Evolutionary conservation across 208 protist genomes (phyloP), one percentile per base, ranked within the genome.

Genomic region (Acanthamoeba triangularis): DNA sequence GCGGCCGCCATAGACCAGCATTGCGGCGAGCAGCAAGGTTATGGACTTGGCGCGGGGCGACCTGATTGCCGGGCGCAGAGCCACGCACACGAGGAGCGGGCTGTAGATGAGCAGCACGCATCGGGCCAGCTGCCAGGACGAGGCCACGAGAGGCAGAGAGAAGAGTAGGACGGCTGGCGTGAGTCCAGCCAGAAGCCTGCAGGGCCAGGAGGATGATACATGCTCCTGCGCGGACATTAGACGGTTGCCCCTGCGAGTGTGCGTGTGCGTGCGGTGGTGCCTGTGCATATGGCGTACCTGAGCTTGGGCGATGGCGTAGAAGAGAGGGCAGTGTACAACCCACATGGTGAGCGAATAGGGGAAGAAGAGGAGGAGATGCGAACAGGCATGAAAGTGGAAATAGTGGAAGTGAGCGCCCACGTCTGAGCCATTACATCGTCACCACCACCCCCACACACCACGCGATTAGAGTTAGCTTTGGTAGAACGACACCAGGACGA

Each of bases 321-420:
- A 80, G 69, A 80, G 69, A 23, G 69, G 69, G 49, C 69, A 80
- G 20, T 80, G 69, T 35, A 80, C 37, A 30, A 80, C 37, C 69
- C 69, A 80, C 37, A 80, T 80, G 28, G 37, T 80, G 35, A 80
- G 69, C 33, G 69, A 20, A 41, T 80, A 80, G 69, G 69, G 69
- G 5, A 80, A 80, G 69, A 49, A 80, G 35, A 80, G 37, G 69
- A 41, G n/a, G 13, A 80, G 37, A 41, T 80, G 69, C 30, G 69
- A 10, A 10, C 69, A 33, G n/a, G 13, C 37, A 13, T 80, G 6
- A 23, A 80, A 23, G 69, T 41, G 33, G 25, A 35, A 35, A 23
- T 37, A 74, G 16, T n/a, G 33, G 65, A 74, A 74, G 65, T 74
- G 65, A 8, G 65, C 65, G n/a, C 23, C 33, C 65, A 56, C 18